Evolutionary conservation across 192 early-diverging fungal genomes (phyloP).

Genomic region (Podila horticola): DNA sequence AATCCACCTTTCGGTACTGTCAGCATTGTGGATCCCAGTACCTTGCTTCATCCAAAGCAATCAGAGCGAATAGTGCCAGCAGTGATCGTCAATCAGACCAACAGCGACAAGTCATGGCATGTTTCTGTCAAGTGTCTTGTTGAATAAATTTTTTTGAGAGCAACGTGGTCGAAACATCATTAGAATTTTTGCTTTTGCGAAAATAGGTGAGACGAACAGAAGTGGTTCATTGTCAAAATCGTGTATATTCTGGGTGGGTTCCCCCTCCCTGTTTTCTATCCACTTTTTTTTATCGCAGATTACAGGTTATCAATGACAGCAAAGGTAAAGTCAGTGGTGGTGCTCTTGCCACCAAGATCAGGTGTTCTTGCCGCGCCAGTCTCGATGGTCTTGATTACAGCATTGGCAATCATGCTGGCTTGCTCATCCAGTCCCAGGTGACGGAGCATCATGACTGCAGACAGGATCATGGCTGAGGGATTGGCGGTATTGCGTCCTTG

Average conservation of each 20-base stretch:
- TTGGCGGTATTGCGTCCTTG: conserved; percentile 95
- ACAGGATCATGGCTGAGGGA: conserved; percentile 92
- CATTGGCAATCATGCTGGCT: conserved; percentile 89
- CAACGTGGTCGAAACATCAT: background rate
- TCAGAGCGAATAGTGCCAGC: background rate
- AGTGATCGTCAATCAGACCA: too few species aligned
- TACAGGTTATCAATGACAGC: conserved; percentile 83
- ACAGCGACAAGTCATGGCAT: too few species aligned
- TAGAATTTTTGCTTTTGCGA: background rate
- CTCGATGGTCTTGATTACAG: conserved; percentile 89
- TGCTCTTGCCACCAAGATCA: conserved; percentile 87
- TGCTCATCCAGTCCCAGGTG: conserved; percentile 90
- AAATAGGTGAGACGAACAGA: too few species aligned
- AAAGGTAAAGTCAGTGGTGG: conserved; percentile 93
- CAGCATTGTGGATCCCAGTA: conserved; percentile 31
- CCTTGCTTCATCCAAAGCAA: background rate
- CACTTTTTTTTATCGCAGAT: background rate
- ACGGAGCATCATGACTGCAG: conserved; percentile 94
- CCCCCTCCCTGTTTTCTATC: too few species aligned
- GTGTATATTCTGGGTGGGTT: background rate
- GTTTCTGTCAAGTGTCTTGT: too few species aligned
- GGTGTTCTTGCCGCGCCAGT: conserved; percentile 80
- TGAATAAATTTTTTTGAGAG: too few species aligned
- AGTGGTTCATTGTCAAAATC: too few species aligned
- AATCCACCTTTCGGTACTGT: conserved; percentile 20